A percentile compares a stretch with the other conserved stretches of the same genome.
phyloP scores from a whole-genome alignment of 2,329 filamentous ascomycete species.

The Colletotrichum melonis region DNA sequence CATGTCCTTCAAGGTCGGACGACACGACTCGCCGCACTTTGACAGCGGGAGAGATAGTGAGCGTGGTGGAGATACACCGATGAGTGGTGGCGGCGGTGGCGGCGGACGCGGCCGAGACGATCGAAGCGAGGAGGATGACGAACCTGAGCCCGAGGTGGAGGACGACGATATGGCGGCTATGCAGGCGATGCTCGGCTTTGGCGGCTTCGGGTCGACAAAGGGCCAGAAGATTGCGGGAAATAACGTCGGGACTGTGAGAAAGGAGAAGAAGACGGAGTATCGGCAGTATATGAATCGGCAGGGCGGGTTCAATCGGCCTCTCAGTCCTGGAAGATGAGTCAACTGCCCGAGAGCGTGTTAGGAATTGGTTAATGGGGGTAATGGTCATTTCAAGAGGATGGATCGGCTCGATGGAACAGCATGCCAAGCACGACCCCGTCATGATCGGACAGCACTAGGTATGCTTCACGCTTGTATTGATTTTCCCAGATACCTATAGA shows the following conservation, averaged over 20 bases:
- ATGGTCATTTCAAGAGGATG: not conserved
- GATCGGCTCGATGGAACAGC: not conserved
- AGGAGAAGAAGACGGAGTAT: slow-evolving; percentile 95
- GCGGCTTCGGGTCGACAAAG: slow-evolving; percentile 87
- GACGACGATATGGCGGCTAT: slow-evolving; percentile 80
- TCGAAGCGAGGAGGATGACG: slow-evolving; percentile 35
- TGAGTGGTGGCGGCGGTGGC: slow-evolving; percentile 22
- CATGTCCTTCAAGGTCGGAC: slow-evolving; percentile 51
- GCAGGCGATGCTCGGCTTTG: slow-evolving; percentile 91
- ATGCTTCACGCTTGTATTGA: not conserved
- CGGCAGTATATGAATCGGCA: slow-evolving; percentile 95
- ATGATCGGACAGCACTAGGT: not conserved
- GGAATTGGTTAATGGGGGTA: not conserved
- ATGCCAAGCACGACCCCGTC: not conserved
- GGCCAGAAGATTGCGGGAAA: slow-evolving; percentile 91
- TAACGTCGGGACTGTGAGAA: slow-evolving; percentile 82
- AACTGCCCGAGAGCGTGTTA: not conserved
- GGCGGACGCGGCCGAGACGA: slow-evolving; percentile 25
- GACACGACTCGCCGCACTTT: slow-evolving; percentile 42
- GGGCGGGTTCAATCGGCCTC: slow-evolving; percentile 83
- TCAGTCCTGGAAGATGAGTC: slow-evolving; percentile 66
- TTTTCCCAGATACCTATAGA: slow-evolving; percentile 26
- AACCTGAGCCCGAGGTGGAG: slow-evolving; percentile 63
- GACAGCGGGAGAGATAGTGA: slow-evolving; percentile 38
- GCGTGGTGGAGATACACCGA: slow-evolving; percentile 36